Evolutionary conservation across 441 rosid species (phyloP), one percentile per base, ranked within the genome.

Genomic region (Viola pubescens): DNA sequence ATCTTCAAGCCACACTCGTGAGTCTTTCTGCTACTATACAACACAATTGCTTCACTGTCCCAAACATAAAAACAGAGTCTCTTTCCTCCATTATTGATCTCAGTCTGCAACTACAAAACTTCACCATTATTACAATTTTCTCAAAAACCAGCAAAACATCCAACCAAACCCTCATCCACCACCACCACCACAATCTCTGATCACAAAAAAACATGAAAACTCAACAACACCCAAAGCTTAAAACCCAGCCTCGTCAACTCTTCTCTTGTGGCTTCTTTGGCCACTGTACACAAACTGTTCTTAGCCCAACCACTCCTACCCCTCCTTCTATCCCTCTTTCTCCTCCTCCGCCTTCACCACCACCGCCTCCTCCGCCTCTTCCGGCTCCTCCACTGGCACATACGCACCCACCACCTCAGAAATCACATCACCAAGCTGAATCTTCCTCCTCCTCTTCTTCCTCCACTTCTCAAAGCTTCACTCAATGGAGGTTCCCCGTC

Each of bases 261-360:
- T 86, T 86, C 73, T 86, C 94, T 0, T 91, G 96, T 6, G 78
- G 84, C 58, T 84, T 91, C 83, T 88, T 88, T 66, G 79, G 96
- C 63, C 83, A 89, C 58, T 88, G 96, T 64, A 68, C 94, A 39
- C 85, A 79, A 9, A 72, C 88, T 5, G 63, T 75, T 39, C 81
- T 79, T 67, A 84, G 89, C 63, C 94, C 94, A 38, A 79, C 88
- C 57, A 53, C 79, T n/a, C 60, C 85, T 5, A 60, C 61, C 5
- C 47, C 82, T 0, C 79, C 87, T 16, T 38, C 83, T 6, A 79
- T 67, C 8, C 88, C 82, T 39, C 74, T 65, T 34, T 73, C 77
- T 49, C 57, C 81, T 56, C 45, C 48, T 49, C 50, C 38, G 11
- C 55, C 70, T 42, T 81, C 70, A 26, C 80, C 78, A 1, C 60